These are phyloP conservation scores for Xerocomellus amylosporus DNA, from an alignment of 768 basidiomycete species.

Conservation along the genomic window DNA sequence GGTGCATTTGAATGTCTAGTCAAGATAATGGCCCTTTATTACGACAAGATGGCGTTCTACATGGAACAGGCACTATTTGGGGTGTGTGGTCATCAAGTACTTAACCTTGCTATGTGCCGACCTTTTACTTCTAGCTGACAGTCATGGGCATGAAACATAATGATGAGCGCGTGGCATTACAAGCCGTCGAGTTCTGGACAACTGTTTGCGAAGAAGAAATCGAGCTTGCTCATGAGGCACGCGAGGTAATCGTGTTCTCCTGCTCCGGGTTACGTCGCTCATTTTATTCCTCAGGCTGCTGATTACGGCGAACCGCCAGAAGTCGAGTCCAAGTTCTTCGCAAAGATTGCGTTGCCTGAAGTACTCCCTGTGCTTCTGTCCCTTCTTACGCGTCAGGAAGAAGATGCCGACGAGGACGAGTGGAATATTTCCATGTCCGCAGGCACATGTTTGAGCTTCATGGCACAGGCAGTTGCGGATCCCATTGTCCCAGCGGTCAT, in stretches of 20 bases:
- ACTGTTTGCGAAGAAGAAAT: conserved; percentile 98
- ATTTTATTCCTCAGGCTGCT: conserved; percentile 55
- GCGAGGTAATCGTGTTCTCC: conserved; percentile 58
- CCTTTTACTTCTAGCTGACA: conserved; percentile 61
- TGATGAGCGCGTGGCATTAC: conserved; percentile 89
- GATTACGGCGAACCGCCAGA: conserved; percentile 88
- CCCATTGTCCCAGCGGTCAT: conserved; percentile 89
- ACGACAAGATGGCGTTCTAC: conserved; percentile 98
- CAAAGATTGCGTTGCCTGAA: conserved; percentile 91
- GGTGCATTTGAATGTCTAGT: conserved; percentile 95
- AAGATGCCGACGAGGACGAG: conserved; percentile 97
- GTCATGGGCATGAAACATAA: conserved; percentile 95
- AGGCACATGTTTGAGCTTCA: conserved; percentile 82
- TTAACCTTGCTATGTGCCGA: conserved; percentile 10
- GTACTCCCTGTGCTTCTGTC: conserved; percentile 89
- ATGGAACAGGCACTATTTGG: conserved; percentile 99
- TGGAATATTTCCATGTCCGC: conserved; percentile 99
- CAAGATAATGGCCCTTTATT: conserved; percentile 95
- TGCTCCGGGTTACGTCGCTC: not conserved
- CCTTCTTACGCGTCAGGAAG: conserved; percentile 89
- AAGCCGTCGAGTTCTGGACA: conserved; percentile 99
- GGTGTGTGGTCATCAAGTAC: conserved; percentile 46
- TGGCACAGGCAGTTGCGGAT: conserved; percentile 90
- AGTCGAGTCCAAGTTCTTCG: conserved; percentile 85
- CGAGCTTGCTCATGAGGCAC: conserved; percentile 85